Evolutionary conservation across 257 asterid species (phyloP).

Genomic region (Orobanche coerulescens): DNA sequence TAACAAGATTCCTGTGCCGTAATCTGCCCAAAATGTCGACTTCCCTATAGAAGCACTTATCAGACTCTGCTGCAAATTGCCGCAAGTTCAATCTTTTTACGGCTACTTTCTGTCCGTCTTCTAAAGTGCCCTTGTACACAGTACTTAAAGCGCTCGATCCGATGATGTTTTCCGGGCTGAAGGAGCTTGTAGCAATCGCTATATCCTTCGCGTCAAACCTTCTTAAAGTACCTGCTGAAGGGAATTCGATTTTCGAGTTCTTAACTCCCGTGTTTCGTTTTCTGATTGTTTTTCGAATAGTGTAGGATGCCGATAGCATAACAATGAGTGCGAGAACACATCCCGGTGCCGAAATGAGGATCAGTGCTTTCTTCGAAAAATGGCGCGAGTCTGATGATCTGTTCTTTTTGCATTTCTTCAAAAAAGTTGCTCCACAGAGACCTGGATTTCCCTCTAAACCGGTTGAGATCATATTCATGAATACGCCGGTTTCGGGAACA

Average conservation of each 20-base stretch:
- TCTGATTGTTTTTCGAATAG: constrained; percentile 17
- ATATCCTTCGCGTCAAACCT: constrained; percentile 47
- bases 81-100: constrained; percentile 56
- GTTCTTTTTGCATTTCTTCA: constrained; percentile 27
- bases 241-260: constrained; percentile 19
- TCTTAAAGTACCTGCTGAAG: constrained; percentile 32
- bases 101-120: constrained; percentile 44
- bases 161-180: constrained; percentile 47
- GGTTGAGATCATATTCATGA: constrained; percentile 21
- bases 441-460: constrained; percentile 49
- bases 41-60: constrained; percentile 64
- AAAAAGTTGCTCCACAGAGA: constrained; percentile 48
- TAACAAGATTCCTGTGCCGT: constrained; percentile 71
- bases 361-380: constrained; percentile 26
- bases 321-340: constrained; percentile 31
- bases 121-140: constrained; percentile 56
- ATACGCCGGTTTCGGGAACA: constrained; percentile 46
- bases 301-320: constrained; percentile 20
- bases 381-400: constrained; percentile 4
- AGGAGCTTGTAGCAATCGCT: constrained; percentile 48
- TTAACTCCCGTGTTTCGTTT: constrained; percentile 16
- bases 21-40: constrained; percentile 48
- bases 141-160: constrained; percentile 71
- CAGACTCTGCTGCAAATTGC: constrained; percentile 51
- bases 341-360: constrained; percentile 35